Evolutionary conservation across 257 asterid species (phyloP), one percentile per base, ranked within the genome.

Genomic region (Prunella vulgaris): DNA sequence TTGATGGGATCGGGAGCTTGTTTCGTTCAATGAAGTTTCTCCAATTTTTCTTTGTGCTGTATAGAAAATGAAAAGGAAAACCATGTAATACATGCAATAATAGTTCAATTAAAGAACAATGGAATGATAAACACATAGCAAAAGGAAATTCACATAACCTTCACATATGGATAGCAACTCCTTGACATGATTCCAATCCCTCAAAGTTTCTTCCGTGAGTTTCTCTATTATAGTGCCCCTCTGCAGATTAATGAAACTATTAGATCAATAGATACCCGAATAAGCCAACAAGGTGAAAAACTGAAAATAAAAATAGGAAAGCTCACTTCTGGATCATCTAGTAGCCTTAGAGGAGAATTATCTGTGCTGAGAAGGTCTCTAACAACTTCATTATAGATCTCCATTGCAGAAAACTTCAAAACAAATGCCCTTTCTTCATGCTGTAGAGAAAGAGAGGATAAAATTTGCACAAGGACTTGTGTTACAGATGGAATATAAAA

Each of bases 1-100:
- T 79, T 94, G 99, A 85, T 94, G 99, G 63, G 99, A 94, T 79
- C 99, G 92, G 51, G 99, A 94, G 82, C 99, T 94, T 52, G 89
- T 76, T 76, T 94, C 98, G 77, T 94, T 94, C 83, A 94, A 77
- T 66, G 80, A 84, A 22, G 99, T 94, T 83, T 91, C 99, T 13
- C 95, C 98, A 75, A 86, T 77, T 80, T 89, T 86, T 76, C 99
- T 84, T 76, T 87, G 97, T 18, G 95, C 99, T 94, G 81, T 58
- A 56, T 40, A 64, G 17, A 74, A 62, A 66, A 52, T 61, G 67
- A 17, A 67, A 67, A 20, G 77, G 57, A 60, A 58, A 52, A 17
- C 10, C 21, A 14, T 35, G 74, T 70, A 57, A 51, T 44, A 67
- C 24, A 54, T 46, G 53, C 3, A 57, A 33, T 33, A 25, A 38